phyloP scores from a whole-genome alignment of 345 rosid genomes.

The Dimocarpus longan region DNA sequence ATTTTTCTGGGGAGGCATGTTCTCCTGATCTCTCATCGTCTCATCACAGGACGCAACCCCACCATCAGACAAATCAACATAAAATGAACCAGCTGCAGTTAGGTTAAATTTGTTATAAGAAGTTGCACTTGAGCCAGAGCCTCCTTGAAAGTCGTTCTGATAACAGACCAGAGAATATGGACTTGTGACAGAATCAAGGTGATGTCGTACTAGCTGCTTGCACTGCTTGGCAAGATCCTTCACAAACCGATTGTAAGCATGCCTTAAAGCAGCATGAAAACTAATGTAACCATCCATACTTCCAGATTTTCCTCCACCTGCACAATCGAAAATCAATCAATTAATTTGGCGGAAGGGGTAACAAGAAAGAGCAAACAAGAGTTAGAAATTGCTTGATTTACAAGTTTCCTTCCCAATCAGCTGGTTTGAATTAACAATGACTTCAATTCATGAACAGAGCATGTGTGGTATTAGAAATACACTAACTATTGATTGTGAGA shows the following conservation, averaged over 20 bases:
- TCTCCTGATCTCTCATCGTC: slow-evolving; percentile 71
- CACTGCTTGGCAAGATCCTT: slow-evolving; percentile 83
- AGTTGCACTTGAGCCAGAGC: slow-evolving; percentile 47
- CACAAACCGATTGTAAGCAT: slow-evolving; percentile 69
- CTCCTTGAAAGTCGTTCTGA: slow-evolving; percentile 67
- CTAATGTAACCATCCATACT: slow-evolving; percentile 88
- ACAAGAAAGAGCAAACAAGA: not conserved
- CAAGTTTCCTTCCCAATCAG: not conserved
- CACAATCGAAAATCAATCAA: slow-evolving; percentile 20
- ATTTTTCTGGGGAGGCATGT: slow-evolving; percentile 72
- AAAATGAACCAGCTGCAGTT: slow-evolving; percentile 59
- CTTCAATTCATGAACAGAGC: not conserved
- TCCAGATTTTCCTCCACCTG: slow-evolving; percentile 69
- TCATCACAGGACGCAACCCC: slow-evolving; percentile 46
- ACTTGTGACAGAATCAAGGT: slow-evolving; percentile 94
- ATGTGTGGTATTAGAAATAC: not conserved
- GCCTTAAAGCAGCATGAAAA: slow-evolving; percentile 86
- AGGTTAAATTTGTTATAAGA: slow-evolving; percentile 51
- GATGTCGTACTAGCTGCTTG: slow-evolving; percentile 87
- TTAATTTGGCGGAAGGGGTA: not conserved
- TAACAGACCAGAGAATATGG: slow-evolving; percentile 93
- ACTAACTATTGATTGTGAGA: not conserved
- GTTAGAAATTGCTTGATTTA: not conserved
- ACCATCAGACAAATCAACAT: slow-evolving; percentile 72
- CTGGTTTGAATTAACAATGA: not conserved